Conservation (phyloP, 768 basidiomycete genomes). For the Boletellus ananiceps region DNA sequence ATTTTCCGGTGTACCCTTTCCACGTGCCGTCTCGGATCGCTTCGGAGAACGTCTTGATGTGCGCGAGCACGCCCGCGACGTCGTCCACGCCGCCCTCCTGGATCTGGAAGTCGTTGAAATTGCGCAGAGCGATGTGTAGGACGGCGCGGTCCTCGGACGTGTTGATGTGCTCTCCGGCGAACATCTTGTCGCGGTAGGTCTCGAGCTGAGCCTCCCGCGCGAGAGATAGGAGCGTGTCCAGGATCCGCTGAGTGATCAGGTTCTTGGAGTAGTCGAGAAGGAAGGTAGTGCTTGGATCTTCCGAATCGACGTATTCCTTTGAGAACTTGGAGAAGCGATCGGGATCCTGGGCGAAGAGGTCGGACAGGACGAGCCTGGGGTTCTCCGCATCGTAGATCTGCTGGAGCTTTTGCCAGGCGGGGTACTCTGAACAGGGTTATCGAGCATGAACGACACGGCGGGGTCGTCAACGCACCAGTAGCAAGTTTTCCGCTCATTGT, state of each 20-base stretch:
- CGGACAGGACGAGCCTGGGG: constrained; percentile 76
- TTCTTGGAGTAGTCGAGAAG: constrained; percentile 98
- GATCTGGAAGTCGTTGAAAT: constrained; percentile 74
- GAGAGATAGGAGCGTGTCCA: constrained; percentile 70
- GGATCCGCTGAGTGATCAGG: constrained; percentile 82
- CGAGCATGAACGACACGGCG: neutral
- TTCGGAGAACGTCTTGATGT: constrained; percentile 89
- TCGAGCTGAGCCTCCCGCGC: constrained; percentile 86
- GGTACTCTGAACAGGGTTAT: constrained; percentile 56
- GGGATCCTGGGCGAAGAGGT: constrained; percentile 89
- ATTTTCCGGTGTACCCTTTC: constrained; percentile 97
- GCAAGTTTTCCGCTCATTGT: constrained; percentile 55
- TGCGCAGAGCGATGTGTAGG: constrained; percentile 88
- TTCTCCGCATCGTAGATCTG: constrained; percentile 69
- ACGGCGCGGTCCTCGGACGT: constrained; percentile 98
- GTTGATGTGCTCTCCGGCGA: constrained; percentile 94
- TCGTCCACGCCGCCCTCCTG: constrained; percentile 77
- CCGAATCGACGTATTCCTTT: constrained; percentile 62
- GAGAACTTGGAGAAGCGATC: constrained; percentile 84
- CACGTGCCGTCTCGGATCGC: constrained; percentile 80
- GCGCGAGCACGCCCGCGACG: constrained; percentile 76
- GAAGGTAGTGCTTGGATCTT: constrained; percentile 69
- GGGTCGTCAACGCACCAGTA: constrained; percentile 38
- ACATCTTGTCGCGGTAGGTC: constrained; percentile 86
- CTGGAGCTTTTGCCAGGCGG: constrained; percentile 90